phyloP scores from a whole-genome alignment of 2,329 filamentous ascomycete species.

The Colletotrichum musicola region DNA sequence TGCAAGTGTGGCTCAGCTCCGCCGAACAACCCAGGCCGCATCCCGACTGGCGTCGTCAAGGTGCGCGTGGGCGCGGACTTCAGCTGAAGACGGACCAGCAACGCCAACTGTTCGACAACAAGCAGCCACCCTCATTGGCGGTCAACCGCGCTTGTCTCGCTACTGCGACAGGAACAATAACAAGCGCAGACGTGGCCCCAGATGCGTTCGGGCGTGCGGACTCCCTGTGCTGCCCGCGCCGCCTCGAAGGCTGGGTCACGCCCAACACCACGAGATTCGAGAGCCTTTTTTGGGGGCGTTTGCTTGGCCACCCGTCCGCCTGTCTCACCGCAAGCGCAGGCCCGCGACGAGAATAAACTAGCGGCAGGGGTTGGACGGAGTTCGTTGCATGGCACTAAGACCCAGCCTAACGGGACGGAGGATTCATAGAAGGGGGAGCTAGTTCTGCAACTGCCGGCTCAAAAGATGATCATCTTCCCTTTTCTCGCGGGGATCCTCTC shows the following conservation, averaged over 20 bases:
- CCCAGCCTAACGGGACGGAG: neutral
- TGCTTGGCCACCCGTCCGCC: neutral
- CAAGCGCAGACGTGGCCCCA: slow-evolving; percentile 2
- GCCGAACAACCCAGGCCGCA: neutral
- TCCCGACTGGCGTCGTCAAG: slow-evolving; percentile 9
- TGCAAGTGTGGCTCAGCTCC: slow-evolving; percentile 8
- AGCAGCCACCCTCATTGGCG: neutral
- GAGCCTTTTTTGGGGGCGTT: too few species aligned
- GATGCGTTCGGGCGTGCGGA: slow-evolving; percentile 29
- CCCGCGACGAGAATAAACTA: neutral
- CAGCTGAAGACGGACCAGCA: slow-evolving; percentile 22
- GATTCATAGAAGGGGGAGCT: neutral
- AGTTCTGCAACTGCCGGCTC: neutral
- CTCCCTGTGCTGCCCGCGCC: slow-evolving; percentile 5
- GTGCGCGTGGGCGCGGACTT: slow-evolving; percentile 18
- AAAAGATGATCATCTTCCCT: slow-evolving; percentile 15
- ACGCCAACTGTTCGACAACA: slow-evolving; percentile 6
- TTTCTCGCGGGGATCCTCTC: neutral
- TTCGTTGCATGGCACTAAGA: neutral
- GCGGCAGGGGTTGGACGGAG: neutral
- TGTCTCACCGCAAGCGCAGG: slow-evolving; percentile 14
- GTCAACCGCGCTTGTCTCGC: neutral
- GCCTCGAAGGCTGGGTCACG: neutral
- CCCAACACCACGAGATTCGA: neutral
- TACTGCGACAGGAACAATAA: neutral